Evolutionary conservation across 2,329 filamentous ascomycete species (phyloP).

Genomic region (Alternaria consortialis): DNA sequence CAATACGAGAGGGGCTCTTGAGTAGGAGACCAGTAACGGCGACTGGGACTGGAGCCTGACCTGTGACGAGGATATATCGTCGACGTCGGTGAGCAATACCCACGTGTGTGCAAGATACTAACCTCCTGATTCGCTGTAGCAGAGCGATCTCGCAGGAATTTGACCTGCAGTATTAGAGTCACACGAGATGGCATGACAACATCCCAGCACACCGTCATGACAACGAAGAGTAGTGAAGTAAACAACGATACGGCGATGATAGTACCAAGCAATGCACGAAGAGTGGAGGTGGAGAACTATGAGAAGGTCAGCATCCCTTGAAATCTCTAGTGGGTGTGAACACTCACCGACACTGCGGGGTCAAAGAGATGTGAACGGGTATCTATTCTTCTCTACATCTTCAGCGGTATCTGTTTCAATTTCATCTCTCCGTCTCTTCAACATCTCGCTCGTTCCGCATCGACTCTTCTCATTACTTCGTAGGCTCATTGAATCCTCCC

Average conservation of each 20-base stretch:
- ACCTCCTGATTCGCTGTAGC: not conserved
- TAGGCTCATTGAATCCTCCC: constrained; percentile 18
- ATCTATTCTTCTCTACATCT: not conserved
- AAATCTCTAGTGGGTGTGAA: not conserved
- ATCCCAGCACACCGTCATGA: not conserved
- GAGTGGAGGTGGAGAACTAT: not conserved
- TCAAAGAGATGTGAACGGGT: not conserved
- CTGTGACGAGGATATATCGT: not conserved
- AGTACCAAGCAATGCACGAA: not conserved
- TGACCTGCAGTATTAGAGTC: not conserved
- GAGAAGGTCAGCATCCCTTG: not conserved
- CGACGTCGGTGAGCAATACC: not conserved
- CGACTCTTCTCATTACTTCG: not conserved
- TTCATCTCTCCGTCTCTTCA: not conserved
- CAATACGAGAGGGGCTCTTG: not conserved
- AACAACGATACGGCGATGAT: not conserved
- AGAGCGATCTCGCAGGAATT: not conserved
- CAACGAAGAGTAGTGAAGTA: not conserved
- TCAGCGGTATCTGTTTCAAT: not conserved
- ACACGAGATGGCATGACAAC: not conserved
- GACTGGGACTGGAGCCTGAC: not conserved
- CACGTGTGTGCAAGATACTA: not conserved
- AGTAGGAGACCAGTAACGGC: not conserved
- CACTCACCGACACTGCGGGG: not conserved
- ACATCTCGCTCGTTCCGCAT: too few species aligned